Percentiles rank a stretch among this genome's conserved stretches.
Conservation (phyloP, 345 rosid species). For the Bruguiera gymnorhiza region DNA sequence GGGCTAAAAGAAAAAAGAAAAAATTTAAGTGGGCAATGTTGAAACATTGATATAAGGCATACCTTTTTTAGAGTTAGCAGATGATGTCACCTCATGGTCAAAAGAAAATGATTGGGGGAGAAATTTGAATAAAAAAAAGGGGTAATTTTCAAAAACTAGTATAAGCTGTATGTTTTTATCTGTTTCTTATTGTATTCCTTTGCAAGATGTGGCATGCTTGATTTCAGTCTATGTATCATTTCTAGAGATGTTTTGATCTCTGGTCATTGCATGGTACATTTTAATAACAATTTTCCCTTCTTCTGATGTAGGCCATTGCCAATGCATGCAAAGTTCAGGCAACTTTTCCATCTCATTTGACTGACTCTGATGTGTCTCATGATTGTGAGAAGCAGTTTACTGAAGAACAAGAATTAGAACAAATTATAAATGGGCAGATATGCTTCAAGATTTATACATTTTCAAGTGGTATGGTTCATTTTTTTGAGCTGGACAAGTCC, state of each 20-base stretch:
- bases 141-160: too few relatives aligned
- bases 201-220: too few relatives aligned
- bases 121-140: too few relatives aligned
- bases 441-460: constrained; percentile 77
- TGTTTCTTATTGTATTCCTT: too few relatives aligned
- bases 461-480: constrained; percentile 53
- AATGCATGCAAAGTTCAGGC: constrained; percentile 66
- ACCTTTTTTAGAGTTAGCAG: too few relatives aligned
- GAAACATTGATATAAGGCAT: too few relatives aligned
- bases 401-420: constrained; percentile 76
- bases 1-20: too few relatives aligned
- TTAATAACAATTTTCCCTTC: background rate
- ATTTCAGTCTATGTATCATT: too few relatives aligned
- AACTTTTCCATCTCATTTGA: constrained; percentile 46
- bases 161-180: too few relatives aligned
- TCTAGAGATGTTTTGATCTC: background rate
- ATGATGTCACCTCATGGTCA: too few relatives aligned
- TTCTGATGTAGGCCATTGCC: constrained; percentile 66
- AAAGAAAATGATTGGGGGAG: too few relatives aligned
- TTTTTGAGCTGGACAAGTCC: constrained; percentile 15
- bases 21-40: too few relatives aligned
- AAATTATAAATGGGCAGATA: constrained; percentile 59
- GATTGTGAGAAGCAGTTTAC: constrained; percentile 51
- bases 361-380: constrained; percentile 50
- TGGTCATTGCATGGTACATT: constrained; percentile 2